Percentiles rank a stretch among this genome's conserved stretches.
Evolutionary conservation across 2,329 filamentous ascomycete genomes (phyloP).

Genomic region (Aspergillus sergii): DNA sequence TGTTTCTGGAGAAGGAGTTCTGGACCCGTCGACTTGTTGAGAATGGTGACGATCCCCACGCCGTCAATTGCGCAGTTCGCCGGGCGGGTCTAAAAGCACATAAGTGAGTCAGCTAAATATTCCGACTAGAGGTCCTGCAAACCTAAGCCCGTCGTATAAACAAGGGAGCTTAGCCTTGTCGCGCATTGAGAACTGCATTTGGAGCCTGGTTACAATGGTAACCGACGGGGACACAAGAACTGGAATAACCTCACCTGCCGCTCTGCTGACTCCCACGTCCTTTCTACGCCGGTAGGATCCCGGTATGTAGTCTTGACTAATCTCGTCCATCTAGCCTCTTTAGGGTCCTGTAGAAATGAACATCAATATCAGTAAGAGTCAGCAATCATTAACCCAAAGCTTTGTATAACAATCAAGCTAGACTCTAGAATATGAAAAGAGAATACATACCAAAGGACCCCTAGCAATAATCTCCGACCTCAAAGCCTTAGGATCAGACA

Average conservation of each 20-base stretch:
- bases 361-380: background rate
- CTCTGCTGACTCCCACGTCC: conserved; percentile 50
- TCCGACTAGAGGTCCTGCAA: background rate
- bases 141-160: background rate
- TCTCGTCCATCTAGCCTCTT: conserved; percentile 46
- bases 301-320: conserved; percentile 47
- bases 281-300: conserved; percentile 45
- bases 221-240: background rate
- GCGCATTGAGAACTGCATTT: background rate
- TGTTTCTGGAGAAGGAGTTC: conserved; percentile 59
- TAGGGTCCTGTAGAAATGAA: conserved; percentile 30
- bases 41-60: conserved; percentile 63
- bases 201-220: background rate
- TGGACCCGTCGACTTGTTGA: conserved; percentile 55
- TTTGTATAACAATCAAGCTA: background rate
- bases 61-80: conserved; percentile 58
- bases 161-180: background rate
- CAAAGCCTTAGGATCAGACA: background rate
- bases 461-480: background rate
- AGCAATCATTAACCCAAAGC: too few species aligned
- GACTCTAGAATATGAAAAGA: background rate
- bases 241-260: conserved; percentile 36
- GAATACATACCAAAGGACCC: conserved; percentile 1
- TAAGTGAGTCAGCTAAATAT: background rate
- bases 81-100: conserved; percentile 43